These are phyloP conservation scores for Suillus placidus DNA, from an alignment of 768 basidiomycete species.

Conservation along the genomic window DNA sequence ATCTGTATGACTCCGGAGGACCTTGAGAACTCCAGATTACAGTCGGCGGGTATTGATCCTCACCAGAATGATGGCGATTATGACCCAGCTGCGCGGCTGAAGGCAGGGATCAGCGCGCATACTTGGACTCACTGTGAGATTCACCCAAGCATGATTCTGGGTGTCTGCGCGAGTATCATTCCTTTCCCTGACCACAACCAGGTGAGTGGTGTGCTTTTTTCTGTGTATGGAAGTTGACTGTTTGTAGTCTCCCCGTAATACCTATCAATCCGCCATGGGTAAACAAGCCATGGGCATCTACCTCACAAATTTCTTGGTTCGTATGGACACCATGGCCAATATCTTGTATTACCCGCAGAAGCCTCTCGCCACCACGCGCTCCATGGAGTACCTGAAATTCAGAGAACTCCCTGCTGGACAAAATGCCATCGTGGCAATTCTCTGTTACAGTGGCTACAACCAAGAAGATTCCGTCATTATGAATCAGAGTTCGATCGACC, in stretches of 20 bases:
- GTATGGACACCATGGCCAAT: conserved; percentile 99
- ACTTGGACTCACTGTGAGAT: conserved; percentile 99
- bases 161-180: conserved; percentile 98
- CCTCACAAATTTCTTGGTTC: conserved; percentile 96
- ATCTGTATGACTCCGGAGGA: conserved; percentile 99
- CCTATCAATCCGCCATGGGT: conserved; percentile 99
- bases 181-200: conserved; percentile 99
- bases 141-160: conserved; percentile 98
- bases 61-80: conserved; percentile 67
- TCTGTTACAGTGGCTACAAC: conserved; percentile 99
- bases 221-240: conserved; percentile 9
- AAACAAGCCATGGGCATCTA: conserved; percentile 99
- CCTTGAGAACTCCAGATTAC: conserved; percentile 78
- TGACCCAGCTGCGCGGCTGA: conserved; percentile 87
- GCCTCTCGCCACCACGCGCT: conserved; percentile 96
- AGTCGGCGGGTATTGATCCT: conserved; percentile 60
- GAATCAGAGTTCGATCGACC: conserved; percentile 99
- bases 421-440: conserved; percentile 97
- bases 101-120: conserved; percentile 81
- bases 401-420: conserved; percentile 98
- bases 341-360: conserved; percentile 99
- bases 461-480: conserved; percentile 99
- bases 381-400: conserved; percentile 99
- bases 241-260: conserved; percentile 94
- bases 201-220: conserved; percentile 48